Base-by-base conservation (phyloP, 2,329 filamentous ascomycete genomes). In the Endothia cerciana region DNA sequence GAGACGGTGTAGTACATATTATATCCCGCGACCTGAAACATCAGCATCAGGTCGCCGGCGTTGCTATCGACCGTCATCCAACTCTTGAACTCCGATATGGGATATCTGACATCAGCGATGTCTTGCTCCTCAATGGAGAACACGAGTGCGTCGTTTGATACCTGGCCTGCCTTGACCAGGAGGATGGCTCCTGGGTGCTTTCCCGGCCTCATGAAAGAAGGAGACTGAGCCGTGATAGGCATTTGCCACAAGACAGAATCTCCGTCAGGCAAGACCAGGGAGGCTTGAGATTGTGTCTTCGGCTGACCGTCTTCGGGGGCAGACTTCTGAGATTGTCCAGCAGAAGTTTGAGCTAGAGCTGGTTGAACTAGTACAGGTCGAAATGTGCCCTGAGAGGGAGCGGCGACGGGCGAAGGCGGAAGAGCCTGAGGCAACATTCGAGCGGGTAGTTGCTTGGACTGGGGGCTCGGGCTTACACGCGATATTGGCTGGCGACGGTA, bases 1-100 rank as follows among this genome's bases (percentile, higher is more conserved):
- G 55, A 22, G 13, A 66, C 57, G n/a, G 55, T 61, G 3, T 66
- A 66, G 57, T 59, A 68, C 5, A 58, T 53, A 11, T 19, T 10
- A 11, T 55, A 22, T 0, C 17, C 6, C 0, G 33, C 30, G n/a
- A 60, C 38, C 30, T 41, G 60, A 43, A 68, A 68, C 15, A 66
- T 62, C 5, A 68, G 45, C 19, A 68, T 66, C 4, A 66, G n/a
- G 13, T 53, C 45, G 13, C 45, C 58, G 1, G 47, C 15, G 15
- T 64, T 38, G 41, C n/a, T 10, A 28, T 45, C 33, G 30, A 17
- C 47, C 0, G 60, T 66, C 10, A 66, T 49, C 28, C 60, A 61
- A 8, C 51, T 51, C 2, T 49, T 53, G 17, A 60, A 66, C 2
- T 64, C 57, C 1, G 56, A 49, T 13, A 62, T 41, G 0, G 6